Conservation (phyloP, 768 basidiomycete genomes). For the Leucosporidium scottii region DNA sequence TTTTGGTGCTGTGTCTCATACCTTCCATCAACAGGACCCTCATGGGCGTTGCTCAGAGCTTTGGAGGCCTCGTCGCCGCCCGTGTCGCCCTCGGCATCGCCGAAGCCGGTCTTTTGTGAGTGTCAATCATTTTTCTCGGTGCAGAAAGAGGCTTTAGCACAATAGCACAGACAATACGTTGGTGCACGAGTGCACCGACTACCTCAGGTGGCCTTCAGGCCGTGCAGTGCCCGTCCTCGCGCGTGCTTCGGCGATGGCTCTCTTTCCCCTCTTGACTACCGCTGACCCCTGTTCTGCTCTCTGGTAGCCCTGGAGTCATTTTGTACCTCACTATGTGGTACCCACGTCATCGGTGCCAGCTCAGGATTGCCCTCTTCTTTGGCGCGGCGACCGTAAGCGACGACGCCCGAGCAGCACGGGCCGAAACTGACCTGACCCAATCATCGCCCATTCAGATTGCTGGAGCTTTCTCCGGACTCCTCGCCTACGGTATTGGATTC, state of each 20-base stretch:
- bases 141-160: too few relatives aligned
- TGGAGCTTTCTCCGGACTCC: slow-evolving; percentile 27
- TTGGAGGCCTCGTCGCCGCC: slow-evolving; percentile 30
- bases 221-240: too few relatives aligned
- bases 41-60: slow-evolving; percentile 21
- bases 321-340: slow-evolving; percentile 22
- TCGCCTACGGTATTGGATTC: slow-evolving; percentile 33
- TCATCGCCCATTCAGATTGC: slow-evolving; percentile 11
- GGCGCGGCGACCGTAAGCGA: slow-evolving; percentile 16
- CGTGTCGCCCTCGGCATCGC: slow-evolving; percentile 30
- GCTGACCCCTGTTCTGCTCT: neutral
- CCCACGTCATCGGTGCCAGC: slow-evolving; percentile 29
- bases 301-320: slow-evolving; percentile 7
- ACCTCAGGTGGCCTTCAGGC: too few relatives aligned
- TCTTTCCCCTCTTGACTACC: too few relatives aligned
- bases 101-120: slow-evolving; percentile 11
- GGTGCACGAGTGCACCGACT: too few relatives aligned
- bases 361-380: slow-evolving; percentile 36
- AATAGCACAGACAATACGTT: too few relatives aligned
- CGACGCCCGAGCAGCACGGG: too few relatives aligned
- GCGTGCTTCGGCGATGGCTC: too few relatives aligned
- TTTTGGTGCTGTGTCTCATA: too few relatives aligned
- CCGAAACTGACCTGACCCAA: too few relatives aligned
- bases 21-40: too few relatives aligned
- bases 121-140: too few relatives aligned